These are phyloP conservation scores for Ceratobasidium theobromae DNA, from an alignment of 1,284 basidiomycete genomes.

Conservation along the genomic window DNA sequence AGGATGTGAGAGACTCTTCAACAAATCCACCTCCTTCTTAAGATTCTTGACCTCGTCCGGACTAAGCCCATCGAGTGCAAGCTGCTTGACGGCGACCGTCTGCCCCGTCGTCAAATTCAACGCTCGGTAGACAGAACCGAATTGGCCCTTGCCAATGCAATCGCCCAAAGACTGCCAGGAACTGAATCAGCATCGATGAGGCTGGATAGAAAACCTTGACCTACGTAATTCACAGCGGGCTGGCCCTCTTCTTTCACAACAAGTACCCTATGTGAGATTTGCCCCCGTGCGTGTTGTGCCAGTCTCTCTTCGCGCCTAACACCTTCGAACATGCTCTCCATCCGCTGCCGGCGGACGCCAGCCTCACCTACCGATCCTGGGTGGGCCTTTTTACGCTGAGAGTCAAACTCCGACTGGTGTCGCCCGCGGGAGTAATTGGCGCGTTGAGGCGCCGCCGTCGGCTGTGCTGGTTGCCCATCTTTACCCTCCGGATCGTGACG, in stretches of 20 bases:
- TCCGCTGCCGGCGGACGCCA: conserved; percentile 13
- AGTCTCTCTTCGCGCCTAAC: conserved; percentile 51
- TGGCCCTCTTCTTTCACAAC: conserved; percentile 82
- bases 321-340: conserved; percentile 60
- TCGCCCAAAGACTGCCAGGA: conserved; percentile 82
- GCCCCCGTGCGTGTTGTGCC: conserved; percentile 15
- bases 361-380: conserved; percentile 25
- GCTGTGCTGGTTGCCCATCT: not conserved
- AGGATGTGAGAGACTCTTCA: conserved; percentile 86
- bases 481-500: conserved; percentile 5
- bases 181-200: conserved; percentile 32
- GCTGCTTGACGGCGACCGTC: conserved; percentile 94
- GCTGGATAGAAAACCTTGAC: conserved; percentile 42
- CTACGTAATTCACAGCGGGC: conserved; percentile 78
- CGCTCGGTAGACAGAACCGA: conserved; percentile 92
- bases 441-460: no score
- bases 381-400: conserved; percentile 12
- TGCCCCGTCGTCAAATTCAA: conserved; percentile 89
- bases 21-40: conserved; percentile 88
- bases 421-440: conserved; percentile 47
- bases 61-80: conserved; percentile 80
- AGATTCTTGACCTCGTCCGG: conserved; percentile 83
- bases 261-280: conserved; percentile 57
- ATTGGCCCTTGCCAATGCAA: conserved; percentile 94
- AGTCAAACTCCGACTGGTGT: conserved; percentile 27